Percentiles rank a stretch among this genome's conserved stretches.
Conservation (phyloP, 1,284 basidiomycete species). For the Heterobasidion irregulare region DNA sequence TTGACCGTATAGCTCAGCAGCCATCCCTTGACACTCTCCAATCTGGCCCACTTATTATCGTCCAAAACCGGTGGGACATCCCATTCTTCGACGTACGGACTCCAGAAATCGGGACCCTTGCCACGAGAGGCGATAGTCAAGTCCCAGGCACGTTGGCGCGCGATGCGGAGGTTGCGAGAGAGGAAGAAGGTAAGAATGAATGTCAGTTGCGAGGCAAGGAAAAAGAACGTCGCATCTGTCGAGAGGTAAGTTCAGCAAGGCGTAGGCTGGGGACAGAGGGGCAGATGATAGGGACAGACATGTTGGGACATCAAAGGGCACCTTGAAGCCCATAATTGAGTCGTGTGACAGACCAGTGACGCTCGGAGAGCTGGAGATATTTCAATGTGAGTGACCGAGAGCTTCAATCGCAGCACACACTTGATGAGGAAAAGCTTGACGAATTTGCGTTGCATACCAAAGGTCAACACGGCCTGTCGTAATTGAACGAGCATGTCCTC, state of each 20-base stretch:
- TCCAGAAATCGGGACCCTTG: constrained; percentile 80
- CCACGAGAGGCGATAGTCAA: constrained; percentile 75
- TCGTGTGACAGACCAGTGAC: constrained; percentile 59
- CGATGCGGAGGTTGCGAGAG: constrained; percentile 34
- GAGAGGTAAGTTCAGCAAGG: neutral
- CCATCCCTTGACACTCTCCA: constrained; percentile 25
- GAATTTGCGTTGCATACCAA: constrained; percentile 53
- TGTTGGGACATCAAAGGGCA: constrained; percentile 61
- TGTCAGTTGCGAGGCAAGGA: constrained; percentile 43
- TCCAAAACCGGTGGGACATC: constrained; percentile 49
- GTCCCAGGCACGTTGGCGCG: constrained; percentile 69
- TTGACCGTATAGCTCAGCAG: constrained; percentile 37
- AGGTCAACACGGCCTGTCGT: constrained; percentile 52
- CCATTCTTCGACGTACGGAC: constrained; percentile 85
- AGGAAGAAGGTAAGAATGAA: constrained; percentile 75
- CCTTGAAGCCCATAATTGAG: constrained; percentile 50
- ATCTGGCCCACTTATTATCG: constrained; percentile 16
- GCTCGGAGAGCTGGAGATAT: constrained; percentile 42
- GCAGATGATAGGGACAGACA: constrained; percentile 36
- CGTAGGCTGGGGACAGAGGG: constrained; percentile 1
- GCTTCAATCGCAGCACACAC: constrained; percentile 21
- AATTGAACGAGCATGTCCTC: neutral
- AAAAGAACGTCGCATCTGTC: constrained; percentile 5
- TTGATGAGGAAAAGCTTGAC: constrained; percentile 56
- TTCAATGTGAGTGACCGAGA: neutral